Evolutionary conservation across 345 rosid genomes (phyloP).

Genomic region (Aethionema arabicum): DNA sequence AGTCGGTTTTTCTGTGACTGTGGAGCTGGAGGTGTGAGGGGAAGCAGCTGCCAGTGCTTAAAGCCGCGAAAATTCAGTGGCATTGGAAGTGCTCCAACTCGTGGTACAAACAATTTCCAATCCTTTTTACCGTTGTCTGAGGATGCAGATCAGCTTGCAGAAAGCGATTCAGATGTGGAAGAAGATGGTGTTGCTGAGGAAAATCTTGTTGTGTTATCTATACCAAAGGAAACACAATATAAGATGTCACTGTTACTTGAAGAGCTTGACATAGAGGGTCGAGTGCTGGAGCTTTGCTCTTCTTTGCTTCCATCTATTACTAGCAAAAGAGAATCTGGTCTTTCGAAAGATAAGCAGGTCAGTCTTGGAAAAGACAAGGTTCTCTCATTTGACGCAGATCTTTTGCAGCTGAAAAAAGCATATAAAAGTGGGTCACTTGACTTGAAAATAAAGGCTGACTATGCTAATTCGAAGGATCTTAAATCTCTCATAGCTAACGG

Average conservation of each 20-base stretch:
- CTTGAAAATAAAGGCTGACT: constrained; percentile 94
- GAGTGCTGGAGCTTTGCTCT: constrained; percentile 70
- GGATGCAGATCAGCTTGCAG: constrained; percentile 80
- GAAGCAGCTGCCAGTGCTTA: constrained; percentile 94
- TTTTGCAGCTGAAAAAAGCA: constrained; percentile 92
- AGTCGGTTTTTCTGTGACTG: constrained; percentile 99
- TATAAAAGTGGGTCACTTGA: constrained; percentile 97
- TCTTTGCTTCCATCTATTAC: constrained; percentile 73
- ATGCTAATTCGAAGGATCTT: constrained; percentile 90
- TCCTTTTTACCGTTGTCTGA: constrained; percentile 75
- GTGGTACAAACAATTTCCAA: constrained; percentile 58
- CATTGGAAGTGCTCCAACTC: constrained; percentile 53
- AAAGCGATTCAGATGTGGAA: constrained; percentile 90
- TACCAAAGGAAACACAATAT: constrained; percentile 74
- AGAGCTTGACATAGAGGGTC: constrained; percentile 78
- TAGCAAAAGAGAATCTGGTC: constrained; percentile 67
- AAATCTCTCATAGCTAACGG: constrained; percentile 83
- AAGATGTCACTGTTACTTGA: constrained; percentile 60
- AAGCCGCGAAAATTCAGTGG: constrained; percentile 90
- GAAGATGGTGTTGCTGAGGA: constrained; percentile 69
- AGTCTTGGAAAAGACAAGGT: constrained; percentile 72
- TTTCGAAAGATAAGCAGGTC: constrained; percentile 67
- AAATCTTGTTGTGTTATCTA: constrained; percentile 49
- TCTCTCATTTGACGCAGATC: constrained; percentile 73
- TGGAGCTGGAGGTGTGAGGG: constrained; percentile 99